Evolutionary conservation across 352 stramenopile species (phyloP), one percentile per base, ranked within the genome.

Genomic region (Pythium volutum): DNA sequence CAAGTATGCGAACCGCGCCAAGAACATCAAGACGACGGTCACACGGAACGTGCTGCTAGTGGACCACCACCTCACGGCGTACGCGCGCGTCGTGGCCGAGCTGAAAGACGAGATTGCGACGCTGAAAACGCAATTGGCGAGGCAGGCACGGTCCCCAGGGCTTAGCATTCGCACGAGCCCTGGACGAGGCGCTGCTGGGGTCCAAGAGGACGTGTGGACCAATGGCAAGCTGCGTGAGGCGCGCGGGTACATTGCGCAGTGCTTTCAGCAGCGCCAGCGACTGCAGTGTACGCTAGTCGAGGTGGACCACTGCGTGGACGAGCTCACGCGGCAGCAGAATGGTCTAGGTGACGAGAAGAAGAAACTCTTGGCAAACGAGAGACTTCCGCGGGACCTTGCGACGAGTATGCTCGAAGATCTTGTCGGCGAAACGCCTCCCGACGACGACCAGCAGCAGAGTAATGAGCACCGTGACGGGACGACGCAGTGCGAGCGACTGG

Each of bases 21-120:
- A 97, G 66, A 97, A 95, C 59, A 97, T 98, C 72, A 97, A 97
- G 69, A 98, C 90, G 9, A 96, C 87, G 3, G 76, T 96, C 25
- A 78, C 72, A 43, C 64, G 70, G 42, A 98, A 98, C 58, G 84
- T 97, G 2, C 75, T 97, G 15, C 88, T 85, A 33, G 79, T 95
- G 0, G 91, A 96, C 49, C 84, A 97, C 65, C 73, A 94, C 64
- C 88, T 94, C 47, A 75, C 76, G 8, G 87, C 95, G 66, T 97
- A 97, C 55, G 87, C 88, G 9, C 70, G 69, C 10, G 70, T 98
- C 10, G 97, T 98, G 46, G 75, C 69, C 0, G 86, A 78, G 22
- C 67, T 98, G n/a, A 79, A 87, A 25, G 77, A 80, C 29, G 92
- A 98, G 52, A 96, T 98, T 27, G 71, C 73, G 16, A 71, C 73